phyloP scores from a whole-genome alignment of 2,329 filamentous ascomycete species.

The Colletotrichum lentis region DNA sequence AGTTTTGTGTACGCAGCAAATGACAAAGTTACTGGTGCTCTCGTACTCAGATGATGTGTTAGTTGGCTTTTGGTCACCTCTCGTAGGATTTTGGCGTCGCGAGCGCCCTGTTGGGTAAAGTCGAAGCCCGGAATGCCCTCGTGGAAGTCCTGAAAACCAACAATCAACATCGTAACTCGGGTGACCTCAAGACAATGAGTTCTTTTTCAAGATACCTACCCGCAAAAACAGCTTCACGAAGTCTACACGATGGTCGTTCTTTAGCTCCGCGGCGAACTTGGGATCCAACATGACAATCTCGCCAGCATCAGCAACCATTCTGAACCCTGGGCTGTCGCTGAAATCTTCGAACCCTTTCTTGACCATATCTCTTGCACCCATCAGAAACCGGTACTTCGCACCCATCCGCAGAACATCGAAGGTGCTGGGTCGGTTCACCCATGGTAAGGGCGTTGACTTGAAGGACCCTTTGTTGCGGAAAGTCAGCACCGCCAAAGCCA shows the following conservation, averaged over 20 bases:
- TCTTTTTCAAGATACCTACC: background rate
- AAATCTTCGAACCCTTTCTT: background rate
- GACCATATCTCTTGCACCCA: conserved; percentile 19
- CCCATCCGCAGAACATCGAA: conserved; percentile 16
- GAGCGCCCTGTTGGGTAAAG: conserved; percentile 22
- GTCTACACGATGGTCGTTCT: conserved; percentile 15
- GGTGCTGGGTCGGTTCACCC: conserved; percentile 7
- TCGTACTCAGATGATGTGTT: conserved; percentile 17
- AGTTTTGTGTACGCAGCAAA: background rate
- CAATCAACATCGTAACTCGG: background rate
- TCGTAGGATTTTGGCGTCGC: conserved; percentile 16
- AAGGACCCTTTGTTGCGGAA: background rate
- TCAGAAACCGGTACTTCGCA: conserved; percentile 20
- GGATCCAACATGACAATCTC: conserved; percentile 24
- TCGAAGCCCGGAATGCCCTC: conserved; percentile 18
- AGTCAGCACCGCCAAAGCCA: background rate
- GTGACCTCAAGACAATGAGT: no score
- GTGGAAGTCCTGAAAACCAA: conserved; percentile 8
- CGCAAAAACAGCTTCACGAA: conserved; percentile 17
- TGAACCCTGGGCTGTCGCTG: background rate
- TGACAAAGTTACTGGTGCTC: background rate
- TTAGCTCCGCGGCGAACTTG: conserved; percentile 17
- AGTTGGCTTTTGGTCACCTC: conserved; percentile 24
- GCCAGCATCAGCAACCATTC: conserved; percentile 21
- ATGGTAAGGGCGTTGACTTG: conserved; percentile 1